Percentiles rank a stretch among this genome's conserved stretches.
These are phyloP conservation scores for Ganoderma leucocontextum DNA, from an alignment of 1,284 basidiomycete genomes.

Conservation along the genomic window DNA sequence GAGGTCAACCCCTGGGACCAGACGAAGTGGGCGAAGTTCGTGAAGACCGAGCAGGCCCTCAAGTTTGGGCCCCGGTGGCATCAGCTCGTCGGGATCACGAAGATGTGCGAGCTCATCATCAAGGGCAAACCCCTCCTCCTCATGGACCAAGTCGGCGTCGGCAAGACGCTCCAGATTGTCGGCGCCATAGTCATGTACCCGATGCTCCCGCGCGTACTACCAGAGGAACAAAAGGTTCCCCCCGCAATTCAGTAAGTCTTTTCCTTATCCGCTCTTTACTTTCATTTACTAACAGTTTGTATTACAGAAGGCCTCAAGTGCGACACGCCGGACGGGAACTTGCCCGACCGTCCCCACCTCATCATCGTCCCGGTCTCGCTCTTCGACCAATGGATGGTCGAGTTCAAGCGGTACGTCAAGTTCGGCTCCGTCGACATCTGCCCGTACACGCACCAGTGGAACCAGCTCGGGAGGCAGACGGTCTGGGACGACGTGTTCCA, in stretches of 20 bases:
- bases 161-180: neutral
- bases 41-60: neutral
- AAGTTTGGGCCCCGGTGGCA: neutral
- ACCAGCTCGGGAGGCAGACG: neutral
- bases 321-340: neutral
- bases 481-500: neutral
- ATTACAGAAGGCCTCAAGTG: neutral
- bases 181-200: neutral
- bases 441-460: neutral
- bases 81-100: neutral
- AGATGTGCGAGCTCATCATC: conserved; percentile 1
- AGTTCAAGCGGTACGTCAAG: neutral
- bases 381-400: neutral
- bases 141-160: neutral
- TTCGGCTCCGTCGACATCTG: neutral
- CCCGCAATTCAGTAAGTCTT: neutral
- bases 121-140: neutral
- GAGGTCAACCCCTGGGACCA: neutral
- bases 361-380: neutral
- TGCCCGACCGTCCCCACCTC: neutral
- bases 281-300: neutral
- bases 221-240: neutral
- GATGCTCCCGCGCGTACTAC: neutral
- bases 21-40: neutral
- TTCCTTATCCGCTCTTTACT: neutral